Base-by-base conservation (phyloP, 768 basidiomycete species). In the Suillus luteus region DNA sequence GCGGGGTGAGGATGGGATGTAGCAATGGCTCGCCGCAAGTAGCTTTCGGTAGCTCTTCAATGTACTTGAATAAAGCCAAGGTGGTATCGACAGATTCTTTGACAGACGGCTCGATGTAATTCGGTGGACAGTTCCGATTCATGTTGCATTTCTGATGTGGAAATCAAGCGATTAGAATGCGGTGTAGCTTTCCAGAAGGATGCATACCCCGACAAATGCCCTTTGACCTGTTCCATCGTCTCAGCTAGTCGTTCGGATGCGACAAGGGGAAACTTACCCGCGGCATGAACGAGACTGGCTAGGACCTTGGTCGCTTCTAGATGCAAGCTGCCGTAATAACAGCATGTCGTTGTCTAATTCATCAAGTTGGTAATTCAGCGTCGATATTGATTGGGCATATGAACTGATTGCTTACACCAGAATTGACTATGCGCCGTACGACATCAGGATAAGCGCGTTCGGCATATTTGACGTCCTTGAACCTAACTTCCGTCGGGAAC, bases 1-100 rank as follows among this genome's bases (percentile, higher is more conserved):
- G 91, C 15, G 96, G 96, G 0, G 96, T 98, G 49, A 98, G 78
- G 70, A 95, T 87, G 5, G 96, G 96, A 62, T 92, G 91, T 11
- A 99, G 90, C 8, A 96, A 85, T 1, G 86, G 81, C 63, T 82
- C 79, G 54, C 73, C 71, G 31, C 69, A 66, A 31, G 70, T 66
- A 27, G 76, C 69, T 11, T 74, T 71, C 3, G 83, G 74, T 57
- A 93, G 76, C 5, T 82, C 72, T 44, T 84, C 85, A 70, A 97
- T 89, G 77, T 96, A 78, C 0, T 79, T 63, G 66, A 99, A 88
- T 33, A 96, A 81, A 19, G 79, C 78, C 52, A 78, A 73, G 0
- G 95, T 96, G 55, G 82, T 82, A 0, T 72, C 70, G 1, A 95
- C 67, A 8, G 95, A 95, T 12, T 72, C 75, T 51, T 82, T 75